Evolutionary conservation across 257 asterid species (phyloP), one percentile per base, ranked within the genome.

Genomic region (Perilla frutescens): DNA sequence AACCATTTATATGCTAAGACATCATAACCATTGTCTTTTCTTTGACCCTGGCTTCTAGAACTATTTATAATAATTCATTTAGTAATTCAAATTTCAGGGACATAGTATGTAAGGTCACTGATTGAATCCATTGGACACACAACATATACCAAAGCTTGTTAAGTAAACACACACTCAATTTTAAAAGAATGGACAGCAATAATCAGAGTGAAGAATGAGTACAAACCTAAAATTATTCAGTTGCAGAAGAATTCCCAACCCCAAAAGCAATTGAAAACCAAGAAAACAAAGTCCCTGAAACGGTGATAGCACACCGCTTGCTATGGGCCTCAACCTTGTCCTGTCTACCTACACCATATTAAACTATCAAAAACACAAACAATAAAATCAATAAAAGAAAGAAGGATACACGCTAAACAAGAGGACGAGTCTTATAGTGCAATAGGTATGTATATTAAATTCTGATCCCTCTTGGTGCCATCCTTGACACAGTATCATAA

Each of bases 211-310:
- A 70, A 73, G 76, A 78, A 75, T 12, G 73, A 48, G 40, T 32
- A 81, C 80, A 56, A 68, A 93, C 98, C 98, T 94, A 80, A 84
- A 95, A 77, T 78, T 78, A 67, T 95, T 95, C 51, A 92, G 88
- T 69, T 92, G 98, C 72, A 89, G 81, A 68, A 95, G 99, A 68
- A 92, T 87, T 59, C 93, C 97, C 81, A 92, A 87, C 48, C 98
- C 97, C 77, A 95, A 73, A 72, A 89, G 86, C 89, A 92, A 79
- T 74, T 95, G 99, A 67, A 90, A 84, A 37, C 96, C 98, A 76
- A 95, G 93, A 81, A 92, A 92, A 79, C 86, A 84, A 71, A 86
- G 76, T 54, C 98, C 99, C 83, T 86, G 90, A 80, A 84, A 86
- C 7, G 99, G 96, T 57, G 97, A 85, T 60, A 95, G 59, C 31